Evolutionary conservation across 2,329 filamentous ascomycete genomes (phyloP).

Genomic region (Epichloe elymi): DNA sequence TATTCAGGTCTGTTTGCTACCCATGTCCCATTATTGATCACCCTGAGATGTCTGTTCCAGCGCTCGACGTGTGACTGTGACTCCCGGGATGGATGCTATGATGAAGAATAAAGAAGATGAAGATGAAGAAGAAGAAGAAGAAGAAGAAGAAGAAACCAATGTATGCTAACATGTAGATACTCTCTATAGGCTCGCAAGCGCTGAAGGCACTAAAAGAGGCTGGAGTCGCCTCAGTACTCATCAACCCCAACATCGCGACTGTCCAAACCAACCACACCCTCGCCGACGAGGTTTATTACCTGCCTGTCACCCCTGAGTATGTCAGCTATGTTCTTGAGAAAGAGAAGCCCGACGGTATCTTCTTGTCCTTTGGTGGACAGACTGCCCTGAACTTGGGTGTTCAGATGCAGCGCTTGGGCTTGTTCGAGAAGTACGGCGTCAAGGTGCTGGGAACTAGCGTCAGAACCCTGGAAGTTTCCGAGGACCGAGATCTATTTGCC

Average conservation of each 20-base stretch:
- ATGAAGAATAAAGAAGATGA: background rate
- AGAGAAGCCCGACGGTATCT: constrained; percentile 91
- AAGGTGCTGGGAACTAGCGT: constrained; percentile 93
- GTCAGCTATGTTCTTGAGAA: constrained; percentile 95
- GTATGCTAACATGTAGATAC: constrained; percentile 8
- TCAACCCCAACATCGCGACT: constrained; percentile 97
- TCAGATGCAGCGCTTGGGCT: constrained; percentile 89
- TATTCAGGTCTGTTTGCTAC: constrained; percentile 64
- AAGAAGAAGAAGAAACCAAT: background rate
- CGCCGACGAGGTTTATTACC: constrained; percentile 95
- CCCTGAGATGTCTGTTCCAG: background rate
- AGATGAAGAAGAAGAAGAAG: too few species aligned
- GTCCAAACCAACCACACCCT: constrained; percentile 96
- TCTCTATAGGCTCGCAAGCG: constrained; percentile 67
- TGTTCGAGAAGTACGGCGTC: constrained; percentile 91
- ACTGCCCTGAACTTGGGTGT: constrained; percentile 95
- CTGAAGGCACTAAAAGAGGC: constrained; percentile 95
- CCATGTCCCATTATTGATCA: background rate
- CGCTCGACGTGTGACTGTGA: background rate
- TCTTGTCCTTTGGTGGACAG: constrained; percentile 94
- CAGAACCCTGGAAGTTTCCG: constrained; percentile 83
- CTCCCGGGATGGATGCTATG: background rate
- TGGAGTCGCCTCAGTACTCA: constrained; percentile 77
- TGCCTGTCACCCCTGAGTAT: constrained; percentile 95
- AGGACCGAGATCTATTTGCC: constrained; percentile 92